Base-by-base conservation (phyloP, 192 early-diverging fungal species). In the Dispira simplex region DNA sequence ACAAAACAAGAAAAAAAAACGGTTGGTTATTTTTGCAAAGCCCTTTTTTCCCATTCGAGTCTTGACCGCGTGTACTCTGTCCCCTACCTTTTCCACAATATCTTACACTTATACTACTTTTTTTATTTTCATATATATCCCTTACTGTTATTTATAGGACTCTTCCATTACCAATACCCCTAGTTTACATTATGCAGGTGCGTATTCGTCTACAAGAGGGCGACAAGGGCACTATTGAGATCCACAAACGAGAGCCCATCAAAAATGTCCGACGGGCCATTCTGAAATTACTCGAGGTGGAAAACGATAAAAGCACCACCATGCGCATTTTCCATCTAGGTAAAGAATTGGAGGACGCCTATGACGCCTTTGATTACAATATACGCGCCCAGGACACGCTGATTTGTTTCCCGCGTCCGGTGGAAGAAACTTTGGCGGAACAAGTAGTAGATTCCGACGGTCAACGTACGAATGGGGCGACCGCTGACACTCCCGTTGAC, bases 331-430 rank as follows among this genome's bases (percentile, higher is more conserved):
- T 64, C 48, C 46, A 20, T 18, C 28, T 49, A 28, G 48, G 63
- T 32, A 52, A 64, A 39, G 48, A 52, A 43, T 11, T 62, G 11
- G 16, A 44, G 20, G 59, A 62, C 59, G 43, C 9, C 18, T 45
- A 21, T 45, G 45, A 43, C 14, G 59, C 59, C 44, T 62, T 44
- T 44, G 59, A 62, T 39, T 62, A 46, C 43, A 62, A 45, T 18
- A 62, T 62, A 43, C 12, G 59, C 12, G 44, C 16, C 16, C 18
- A 10, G 18, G 39, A 62, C 16, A 45, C 59, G 11, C n/a, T 62
- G 44, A n/a, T 45, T 14, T 21, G 44, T 11, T 45, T 25, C 43
- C 12, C n/a, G 9, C 12, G 44, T 18, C 5, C 39, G 6, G 18
- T 45, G 0, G 4, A 62, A 13, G 2, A 43, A 6, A 18, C 59